Percentiles rank a stretch among this genome's conserved stretches.
These are phyloP conservation scores for Euphrasia arctica DNA, from an alignment of 305 asterid genomes.

Conservation along the genomic window DNA sequence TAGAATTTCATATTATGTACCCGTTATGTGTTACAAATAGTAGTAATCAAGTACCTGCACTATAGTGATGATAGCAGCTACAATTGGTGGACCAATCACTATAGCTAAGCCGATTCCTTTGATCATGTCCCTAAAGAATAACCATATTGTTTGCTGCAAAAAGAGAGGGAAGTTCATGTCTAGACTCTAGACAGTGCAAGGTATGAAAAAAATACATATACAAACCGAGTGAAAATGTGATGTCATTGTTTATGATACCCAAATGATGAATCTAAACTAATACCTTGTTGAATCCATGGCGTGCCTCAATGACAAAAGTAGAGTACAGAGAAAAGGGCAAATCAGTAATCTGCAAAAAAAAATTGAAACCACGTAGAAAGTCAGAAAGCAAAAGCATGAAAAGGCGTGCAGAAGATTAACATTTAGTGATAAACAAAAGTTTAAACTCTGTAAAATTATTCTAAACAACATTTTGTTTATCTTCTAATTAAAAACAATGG, in stretches of 20 bases:
- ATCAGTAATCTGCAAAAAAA: constrained; percentile 75
- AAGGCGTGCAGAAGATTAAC: constrained; percentile 16
- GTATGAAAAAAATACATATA: background rate
- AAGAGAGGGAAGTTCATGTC: constrained; percentile 24
- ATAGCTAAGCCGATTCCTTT: constrained; percentile 63
- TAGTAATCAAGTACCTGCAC: constrained; percentile 59
- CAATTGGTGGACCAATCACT: constrained; percentile 95
- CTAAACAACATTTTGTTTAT: constrained; percentile 4
- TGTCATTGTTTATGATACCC: constrained; percentile 17
- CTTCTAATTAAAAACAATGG: constrained; percentile 20
- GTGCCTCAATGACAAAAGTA: constrained; percentile 92
- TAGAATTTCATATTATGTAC: constrained; percentile 15
- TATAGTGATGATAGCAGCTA: constrained; percentile 86
- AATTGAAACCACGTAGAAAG: constrained; percentile 16
- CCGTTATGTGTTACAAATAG: constrained; percentile 12
- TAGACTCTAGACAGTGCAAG: constrained; percentile 18
- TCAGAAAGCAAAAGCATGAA: constrained; percentile 12
- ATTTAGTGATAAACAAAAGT: constrained; percentile 3
- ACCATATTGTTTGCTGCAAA: constrained; percentile 87
- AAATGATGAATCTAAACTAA: constrained; percentile 13
- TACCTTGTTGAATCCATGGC: constrained; percentile 98
- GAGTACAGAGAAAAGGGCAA: constrained; percentile 96
- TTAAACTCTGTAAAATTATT: constrained; percentile 11
- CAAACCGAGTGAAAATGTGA: constrained; percentile 7
- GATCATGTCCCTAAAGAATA: constrained; percentile 87